phyloP scores from a whole-genome alignment of 2,329 filamentous ascomycete genomes.

The Lizonia empirigonia region DNA sequence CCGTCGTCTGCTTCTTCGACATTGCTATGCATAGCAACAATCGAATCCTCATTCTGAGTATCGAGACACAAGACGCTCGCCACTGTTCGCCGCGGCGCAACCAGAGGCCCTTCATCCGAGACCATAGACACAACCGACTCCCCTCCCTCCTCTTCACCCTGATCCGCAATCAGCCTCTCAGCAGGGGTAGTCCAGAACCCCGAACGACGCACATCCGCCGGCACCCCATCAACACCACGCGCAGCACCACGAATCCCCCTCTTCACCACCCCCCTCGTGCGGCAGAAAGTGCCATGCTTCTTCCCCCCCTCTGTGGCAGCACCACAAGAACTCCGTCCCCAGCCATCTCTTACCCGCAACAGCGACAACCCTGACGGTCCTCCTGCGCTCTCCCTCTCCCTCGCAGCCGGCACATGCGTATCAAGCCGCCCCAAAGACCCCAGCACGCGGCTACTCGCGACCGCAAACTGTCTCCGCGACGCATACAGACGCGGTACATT shows the following conservation, averaged over 20 bases:
- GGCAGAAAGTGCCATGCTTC: neutral
- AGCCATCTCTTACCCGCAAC: neutral
- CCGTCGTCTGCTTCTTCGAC: neutral
- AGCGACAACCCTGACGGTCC: neutral
- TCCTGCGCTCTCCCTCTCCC: neutral
- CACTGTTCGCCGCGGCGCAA: neutral
- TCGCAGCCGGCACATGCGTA: neutral
- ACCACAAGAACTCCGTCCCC: neutral
- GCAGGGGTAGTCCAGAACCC: neutral
- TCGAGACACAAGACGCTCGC: slow-evolving; percentile 4
- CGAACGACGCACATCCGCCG: neutral
- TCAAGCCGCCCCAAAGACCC: neutral
- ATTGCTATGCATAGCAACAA: neutral
- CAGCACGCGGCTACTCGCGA: neutral
- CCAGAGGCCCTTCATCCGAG: neutral
- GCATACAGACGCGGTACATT: neutral
- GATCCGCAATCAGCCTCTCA: neutral
- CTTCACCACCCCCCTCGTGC: neutral
- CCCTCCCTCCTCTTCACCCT: neutral
- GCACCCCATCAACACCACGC: neutral
- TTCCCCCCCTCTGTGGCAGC: neutral
- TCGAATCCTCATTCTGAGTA: neutral
- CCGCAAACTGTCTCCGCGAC: neutral
- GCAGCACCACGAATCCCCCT: neutral
- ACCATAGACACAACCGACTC: neutral